Base-by-base conservation (phyloP, 2,329 filamentous ascomycete species). In the Neobulgaria alba region DNA sequence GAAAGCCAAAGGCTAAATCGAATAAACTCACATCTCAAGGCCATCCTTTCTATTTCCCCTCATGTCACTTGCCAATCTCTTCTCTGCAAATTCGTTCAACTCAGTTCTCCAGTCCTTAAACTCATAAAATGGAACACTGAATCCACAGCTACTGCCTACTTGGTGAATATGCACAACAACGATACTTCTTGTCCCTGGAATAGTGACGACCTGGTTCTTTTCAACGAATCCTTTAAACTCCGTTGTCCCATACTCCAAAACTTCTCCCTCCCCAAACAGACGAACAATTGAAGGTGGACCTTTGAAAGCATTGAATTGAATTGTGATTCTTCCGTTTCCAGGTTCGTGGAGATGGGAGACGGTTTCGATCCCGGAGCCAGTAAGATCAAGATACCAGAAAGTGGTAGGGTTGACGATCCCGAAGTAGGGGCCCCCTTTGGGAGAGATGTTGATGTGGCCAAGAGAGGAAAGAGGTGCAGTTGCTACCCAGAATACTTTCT, bases 371-470 rank as follows among this genome's bases (percentile, higher is more conserved):
- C 50, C 50, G 2, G 48, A 52, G 4, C 50, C 48, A 0, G 46
- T 49, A 10, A 52, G 47, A 30, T 52, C 50, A 3, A 50, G 29
- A 29, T 52, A 50, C 44, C 48, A 52, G 41, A 52, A 52, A 15
- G 41, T 44, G 1, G 18, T 37, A 1, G 40, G 21, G n/a, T 45
- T 26, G 16, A 46, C 12, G 16, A 52, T 32, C 1, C 50, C 50
- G 18, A 52, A 52, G 30, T 52, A 50, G 0, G 12, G 37, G 1
- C 50, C 50, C 21, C 50, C 48, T 43, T 52, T 50, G 8, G 50
- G 50, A 8, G 50, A 50, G 32, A 52, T 31, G 17, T 52, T 52
- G 34, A 52, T 41, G 29, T 52, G 50, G 3, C 50, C 48, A 5
- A 14, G n/a, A 4, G 42, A 14, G 4, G 46, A 47, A 31, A 52